Evolutionary conservation across 805 yeast genomes (phyloP), one percentile per base, ranked within the genome.

Genomic region (Kuraishia hungarica): DNA sequence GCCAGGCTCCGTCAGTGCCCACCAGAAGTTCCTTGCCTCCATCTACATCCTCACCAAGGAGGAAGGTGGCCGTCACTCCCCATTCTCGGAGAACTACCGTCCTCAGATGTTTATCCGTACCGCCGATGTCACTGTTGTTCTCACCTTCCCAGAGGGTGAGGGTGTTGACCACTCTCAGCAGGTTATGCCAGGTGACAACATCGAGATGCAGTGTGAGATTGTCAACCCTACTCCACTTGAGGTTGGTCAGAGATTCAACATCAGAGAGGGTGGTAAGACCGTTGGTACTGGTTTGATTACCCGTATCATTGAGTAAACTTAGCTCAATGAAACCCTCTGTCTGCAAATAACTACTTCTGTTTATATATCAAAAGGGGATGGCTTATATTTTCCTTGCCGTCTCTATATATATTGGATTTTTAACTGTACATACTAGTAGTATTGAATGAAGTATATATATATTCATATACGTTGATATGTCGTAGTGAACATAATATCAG

Each of bases 51-150:
- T 94, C 72, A 82, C 96, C 70, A 87, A 90, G 76, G 98, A 94
- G 70, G 99, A 94, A 79, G 99, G 99, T 83, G 99, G 99, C 68
- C 93, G 99, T 79, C 97, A 90, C 81, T 88, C 97, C 61, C 96
- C 97, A 62, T 94, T 94, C 74, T 93, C 93, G 69, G 90, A 87
- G 76, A 87, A 91, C 84, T 94, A 92, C 86, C 89, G 96, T 81
- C 99, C 99, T 59, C 99, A 94, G 78, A 81, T 93, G 82, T 94
- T 87, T 76, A 82, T 94, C 70, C 89, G 98, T 79, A 92, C 99
- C 62, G 89, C 96, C 61, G 96, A 91, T 71, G 97, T 93, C 61
- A 89, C 97, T 61, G 93, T 88, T 69, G 83, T 86, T 57, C 78
- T 93, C 72, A 84, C 84, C 64, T 92, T 92, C 94, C 97, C 97